Conservation (phyloP, 1,284 basidiomycete species). For the Ceratobasidium sp. region DNA sequence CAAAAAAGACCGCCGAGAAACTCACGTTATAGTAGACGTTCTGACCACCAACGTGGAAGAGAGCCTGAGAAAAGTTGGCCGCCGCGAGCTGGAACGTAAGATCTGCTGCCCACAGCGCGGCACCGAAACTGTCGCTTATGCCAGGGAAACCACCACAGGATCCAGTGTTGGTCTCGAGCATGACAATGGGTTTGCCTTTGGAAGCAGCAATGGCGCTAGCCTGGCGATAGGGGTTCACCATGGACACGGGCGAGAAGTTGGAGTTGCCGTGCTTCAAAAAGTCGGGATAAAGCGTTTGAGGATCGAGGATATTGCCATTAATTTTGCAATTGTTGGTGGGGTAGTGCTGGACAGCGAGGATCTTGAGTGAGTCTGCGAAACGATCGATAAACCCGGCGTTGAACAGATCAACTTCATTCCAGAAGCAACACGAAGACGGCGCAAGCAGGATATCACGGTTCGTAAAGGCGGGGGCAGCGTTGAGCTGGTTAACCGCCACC, state of each 20-base stretch:
- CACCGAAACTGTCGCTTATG: slow-evolving; percentile 62
- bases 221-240: slow-evolving; percentile 55
- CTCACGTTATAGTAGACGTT: slow-evolving; percentile 75
- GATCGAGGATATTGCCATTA: slow-evolving; percentile 54
- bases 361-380: slow-evolving; percentile 55
- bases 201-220: slow-evolving; percentile 38
- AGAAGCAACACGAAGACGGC: slow-evolving; percentile 68
- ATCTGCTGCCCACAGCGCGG: slow-evolving; percentile 61
- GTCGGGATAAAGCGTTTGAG: slow-evolving; percentile 56
- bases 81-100: slow-evolving; percentile 66
- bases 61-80: slow-evolving; percentile 58
- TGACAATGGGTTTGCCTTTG: slow-evolving; percentile 55
- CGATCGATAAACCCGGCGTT: slow-evolving; percentile 57
- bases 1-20: slow-evolving; percentile 35
- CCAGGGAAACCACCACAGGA: slow-evolving; percentile 63
- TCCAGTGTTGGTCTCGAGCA: slow-evolving; percentile 63
- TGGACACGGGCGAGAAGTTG: slow-evolving; percentile 48
- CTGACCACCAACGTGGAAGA: slow-evolving; percentile 77
- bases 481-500: slow-evolving; percentile 60
- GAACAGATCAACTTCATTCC: slow-evolving; percentile 56
- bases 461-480: slow-evolving; percentile 60
- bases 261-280: slow-evolving; percentile 59
- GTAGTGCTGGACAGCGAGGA: slow-evolving; percentile 52
- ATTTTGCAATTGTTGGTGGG: slow-evolving; percentile 49
- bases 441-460: slow-evolving; percentile 68